phyloP scores from a whole-genome alignment of 495 filamentous ascomycete genomes.

The Immersiella caudata region DNA sequence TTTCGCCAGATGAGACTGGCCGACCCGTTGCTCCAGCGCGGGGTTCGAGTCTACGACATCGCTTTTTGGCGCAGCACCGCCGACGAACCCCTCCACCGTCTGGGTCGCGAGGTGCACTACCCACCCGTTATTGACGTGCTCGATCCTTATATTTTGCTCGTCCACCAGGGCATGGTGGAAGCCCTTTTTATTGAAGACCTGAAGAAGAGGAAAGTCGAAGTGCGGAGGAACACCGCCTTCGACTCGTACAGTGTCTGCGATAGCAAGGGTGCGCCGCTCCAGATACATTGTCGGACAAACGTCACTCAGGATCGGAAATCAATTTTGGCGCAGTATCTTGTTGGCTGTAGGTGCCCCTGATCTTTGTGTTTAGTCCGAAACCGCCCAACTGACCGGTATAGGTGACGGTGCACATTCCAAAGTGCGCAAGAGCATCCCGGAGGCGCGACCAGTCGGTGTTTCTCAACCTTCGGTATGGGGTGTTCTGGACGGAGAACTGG shows the following conservation, averaged over 20 bases:
- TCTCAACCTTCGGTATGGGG: constrained; percentile 70
- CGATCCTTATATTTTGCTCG: constrained; percentile 71
- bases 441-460: constrained; percentile 59
- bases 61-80: constrained; percentile 69
- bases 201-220: constrained; percentile 56
- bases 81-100: constrained; percentile 55
- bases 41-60: constrained; percentile 70
- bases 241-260: constrained; percentile 52
- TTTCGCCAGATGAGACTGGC: constrained; percentile 67
- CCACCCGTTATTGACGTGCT: constrained; percentile 64
- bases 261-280: constrained; percentile 42
- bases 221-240: constrained; percentile 61
- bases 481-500: constrained; percentile 67
- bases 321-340: constrained; percentile 52
- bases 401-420: constrained; percentile 57
- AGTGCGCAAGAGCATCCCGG: constrained; percentile 58
- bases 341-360: constrained; percentile 49
- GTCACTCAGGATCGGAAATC: constrained; percentile 46
- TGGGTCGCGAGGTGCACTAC: constrained; percentile 55
- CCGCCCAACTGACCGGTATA: constrained; percentile 28
- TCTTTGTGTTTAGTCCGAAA: neutral
- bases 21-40: constrained; percentile 61
- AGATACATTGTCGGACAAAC: constrained; percentile 46
- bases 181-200: constrained; percentile 67
- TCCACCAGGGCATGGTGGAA: constrained; percentile 77